Base-by-base conservation (phyloP, 2,329 filamentous ascomycete species). In the Plectosphaerella sp. region DNA sequence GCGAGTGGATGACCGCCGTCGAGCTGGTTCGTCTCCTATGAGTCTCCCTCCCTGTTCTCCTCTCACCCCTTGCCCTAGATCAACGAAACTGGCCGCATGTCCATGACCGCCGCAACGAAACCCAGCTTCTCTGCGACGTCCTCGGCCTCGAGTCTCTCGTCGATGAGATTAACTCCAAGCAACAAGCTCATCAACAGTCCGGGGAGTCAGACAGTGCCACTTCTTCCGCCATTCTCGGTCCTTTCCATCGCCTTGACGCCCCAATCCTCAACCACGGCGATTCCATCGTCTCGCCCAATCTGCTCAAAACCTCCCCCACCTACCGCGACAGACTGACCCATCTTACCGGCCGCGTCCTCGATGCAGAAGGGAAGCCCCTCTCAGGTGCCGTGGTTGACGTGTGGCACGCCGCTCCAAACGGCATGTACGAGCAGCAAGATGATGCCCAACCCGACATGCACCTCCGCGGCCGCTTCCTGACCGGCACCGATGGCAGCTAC, bases 361-460 rank as follows among this genome's bases (percentile, higher is more conserved):
- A 81, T 64, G 75, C 74, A 56, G 78, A 77, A 1, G 76, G 77
- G 54, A 67, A 75, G 58, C 82, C 83, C 1, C 71, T 87, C 28
- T 69, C 73, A 24, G 75, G 74, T 46, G 82, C 81, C 1, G 71
- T 76, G 16, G 69, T 87, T 20, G 83, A 87, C 62, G 73, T 86
- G 25, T 87, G 83, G 83, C 80, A 87, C 60, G 78, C 82, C 1
- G 80, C 79, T 4, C 82, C 83, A 7, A 86, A 87, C 57, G 72
- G 73, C 9, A 62, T 76, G 62, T 86, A 87, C 58, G 87, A 91
- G 71, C 87, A 91, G 68, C 88, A 91, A 68, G 88, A 91, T 58
- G 72, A 78, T 0, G 70, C 80, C 2, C 87, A 91, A 70, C 74
- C 79, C 7, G 87, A 91, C 52, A 83, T 84, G 69, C 92, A 92